Base-by-base conservation (phyloP, 352 stramenopile species). In the Phytophthora constricta region DNA sequence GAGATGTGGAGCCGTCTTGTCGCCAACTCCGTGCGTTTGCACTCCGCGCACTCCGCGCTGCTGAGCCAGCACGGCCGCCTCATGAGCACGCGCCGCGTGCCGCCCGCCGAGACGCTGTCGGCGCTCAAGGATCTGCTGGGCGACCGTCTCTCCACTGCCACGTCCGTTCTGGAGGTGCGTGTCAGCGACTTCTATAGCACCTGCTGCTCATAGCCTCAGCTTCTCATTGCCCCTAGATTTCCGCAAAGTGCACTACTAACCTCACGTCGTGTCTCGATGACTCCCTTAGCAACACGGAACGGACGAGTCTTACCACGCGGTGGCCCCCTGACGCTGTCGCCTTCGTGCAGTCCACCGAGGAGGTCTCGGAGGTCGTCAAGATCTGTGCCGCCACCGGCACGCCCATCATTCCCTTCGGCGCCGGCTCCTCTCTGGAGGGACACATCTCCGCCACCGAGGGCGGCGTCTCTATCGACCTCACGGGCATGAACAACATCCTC, bases 351-450 rank as follows among this genome's bases (percentile, higher is more conserved):
- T 92, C 69, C 27, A 96, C 91, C 3, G 71, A 97, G 48, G 89
- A 99, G 69, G 90, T 99, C 23, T 68, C 83, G 7, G 74, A 89
- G 33, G 87, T 99, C 55, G 65, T 99, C 28, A 93, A 95, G 70
- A 90, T 97, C 59, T 99, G 95, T 66, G 62, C 82, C 33, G 71
- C 86, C 20, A 65, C 81, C 47, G 34, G 58, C 52, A 97, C 97
- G 39, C 93, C 97, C 13, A 88, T 99, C 17, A 97, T 99, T 60
- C 89, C 97, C 5, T 99, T 98, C 79, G 97, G 96, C 28, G 92
- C 84, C 3, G 96, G 87, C 0, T 90, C 87, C 33, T 98, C 88
- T 20, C 75, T 99, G 2, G 97, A 99, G 80, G 97, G 97, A 11
- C 97, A 99, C 74, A 95, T 99, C n/a, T 91, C 86, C 7, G 86